Evolutionary conservation across 352 stramenopile genomes (phyloP).

Genomic region (Pythium dissotocum): DNA sequence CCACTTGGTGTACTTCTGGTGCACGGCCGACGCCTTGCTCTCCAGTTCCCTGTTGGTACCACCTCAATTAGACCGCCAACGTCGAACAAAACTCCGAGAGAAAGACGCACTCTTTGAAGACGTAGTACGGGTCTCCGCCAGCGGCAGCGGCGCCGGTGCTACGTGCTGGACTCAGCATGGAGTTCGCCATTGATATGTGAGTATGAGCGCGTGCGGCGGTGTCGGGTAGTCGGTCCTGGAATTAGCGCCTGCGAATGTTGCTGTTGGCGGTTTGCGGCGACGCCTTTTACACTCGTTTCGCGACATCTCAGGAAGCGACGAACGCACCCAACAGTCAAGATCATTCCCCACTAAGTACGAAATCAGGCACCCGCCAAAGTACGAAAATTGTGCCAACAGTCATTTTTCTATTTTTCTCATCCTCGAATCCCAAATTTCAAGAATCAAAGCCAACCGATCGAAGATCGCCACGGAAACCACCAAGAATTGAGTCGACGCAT

Average conservation of each 20-base stretch:
- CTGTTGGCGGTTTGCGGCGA: neutral
- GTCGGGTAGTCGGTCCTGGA: neutral
- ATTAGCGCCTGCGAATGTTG: neutral
- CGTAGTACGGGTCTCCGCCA: slow-evolving; percentile 78
- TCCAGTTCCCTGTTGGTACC: slow-evolving; percentile 55
- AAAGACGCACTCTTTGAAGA: slow-evolving; percentile 76
- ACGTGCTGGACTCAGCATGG: slow-evolving; percentile 1
- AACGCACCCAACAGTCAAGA: slow-evolving; percentile 4
- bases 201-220: neutral
- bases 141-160: slow-evolving; percentile 27
- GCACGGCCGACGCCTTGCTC: slow-evolving; percentile 72
- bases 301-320: slow-evolving; percentile 3
- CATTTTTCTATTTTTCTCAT: neutral
- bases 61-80: neutral
- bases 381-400: neutral
- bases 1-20: slow-evolving; percentile 72
- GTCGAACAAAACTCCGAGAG: neutral
- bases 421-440: neutral
- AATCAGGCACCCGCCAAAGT: neutral
- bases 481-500: too few relatives aligned
- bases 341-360: slow-evolving; percentile 3
- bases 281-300: neutral
- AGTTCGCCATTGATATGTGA: slow-evolving; percentile 10
- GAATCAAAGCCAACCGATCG: neutral
- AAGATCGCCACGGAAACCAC: too few relatives aligned